Percentiles rank a stretch among this genome's conserved stretches.
phyloP scores from a whole-genome alignment of 768 basidiomycete genomes.

The Suillus subalutaceus region DNA sequence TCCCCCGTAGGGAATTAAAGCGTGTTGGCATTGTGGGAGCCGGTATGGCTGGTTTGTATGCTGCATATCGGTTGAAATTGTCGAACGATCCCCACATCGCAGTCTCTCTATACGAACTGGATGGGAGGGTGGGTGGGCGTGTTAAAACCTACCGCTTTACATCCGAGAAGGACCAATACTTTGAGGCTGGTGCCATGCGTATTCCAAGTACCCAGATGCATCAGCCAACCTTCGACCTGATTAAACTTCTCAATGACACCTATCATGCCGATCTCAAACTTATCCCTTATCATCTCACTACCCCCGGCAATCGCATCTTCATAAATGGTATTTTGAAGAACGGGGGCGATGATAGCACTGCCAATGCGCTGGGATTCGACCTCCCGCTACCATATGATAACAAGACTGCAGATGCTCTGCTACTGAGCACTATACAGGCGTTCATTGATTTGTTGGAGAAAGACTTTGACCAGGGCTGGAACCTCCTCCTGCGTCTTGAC shows the following conservation, averaged over 20 bases:
- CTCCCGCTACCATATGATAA: conserved; percentile 1
- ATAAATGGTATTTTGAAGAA: conserved; percentile 10
- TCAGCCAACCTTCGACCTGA: conserved; percentile 9
- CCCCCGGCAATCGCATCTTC: conserved; percentile 6
- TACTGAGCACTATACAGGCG: conserved; percentile 1
- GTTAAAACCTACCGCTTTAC: conserved; percentile 19
- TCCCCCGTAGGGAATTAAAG: neutral
- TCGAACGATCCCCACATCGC: neutral
- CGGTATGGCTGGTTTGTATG: conserved; percentile 10
- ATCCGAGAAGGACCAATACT: conserved; percentile 19
- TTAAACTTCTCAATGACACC: conserved; percentile 12
- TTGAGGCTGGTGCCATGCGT: conserved; percentile 23
- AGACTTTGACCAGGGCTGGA: conserved; percentile 9
- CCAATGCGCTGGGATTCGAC: conserved; percentile 4
- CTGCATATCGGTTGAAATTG: conserved; percentile 10
- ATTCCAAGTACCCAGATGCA: conserved; percentile 17
- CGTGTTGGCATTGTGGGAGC: conserved; percentile 10
- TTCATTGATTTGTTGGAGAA: conserved; percentile 5
- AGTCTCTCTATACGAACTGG: conserved; percentile 9
- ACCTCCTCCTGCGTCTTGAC: conserved; percentile 20
- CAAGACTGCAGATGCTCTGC: conserved; percentile 7
- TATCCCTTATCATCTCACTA: conserved; percentile 10
- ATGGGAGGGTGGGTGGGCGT: conserved; percentile 18
- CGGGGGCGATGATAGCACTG: conserved; percentile 3
- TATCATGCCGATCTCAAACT: conserved; percentile 8